Conservation (phyloP, 495 filamentous ascomycete species). For the Clavariopsis aquatica region DNA sequence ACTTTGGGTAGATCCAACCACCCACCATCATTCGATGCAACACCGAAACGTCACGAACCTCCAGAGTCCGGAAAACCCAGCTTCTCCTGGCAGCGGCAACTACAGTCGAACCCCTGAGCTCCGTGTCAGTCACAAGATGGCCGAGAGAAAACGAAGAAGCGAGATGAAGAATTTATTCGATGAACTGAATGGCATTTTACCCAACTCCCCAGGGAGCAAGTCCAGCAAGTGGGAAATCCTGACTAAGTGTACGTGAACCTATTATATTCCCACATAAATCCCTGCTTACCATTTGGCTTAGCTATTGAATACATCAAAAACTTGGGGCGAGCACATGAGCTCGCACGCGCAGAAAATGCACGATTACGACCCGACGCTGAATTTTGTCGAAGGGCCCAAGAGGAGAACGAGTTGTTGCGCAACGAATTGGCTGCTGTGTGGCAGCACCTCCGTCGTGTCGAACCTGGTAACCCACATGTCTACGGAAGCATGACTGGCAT, state of each 20-base stretch:
- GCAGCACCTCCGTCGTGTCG: conserved; percentile 38
- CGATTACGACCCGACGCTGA: conserved; percentile 36
- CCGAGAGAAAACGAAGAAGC: conserved; percentile 90
- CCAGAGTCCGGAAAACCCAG: conserved; percentile 31
- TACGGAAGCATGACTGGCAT: conserved; percentile 35
- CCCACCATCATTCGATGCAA: conserved; percentile 50
- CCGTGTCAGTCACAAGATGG: conserved; percentile 92
- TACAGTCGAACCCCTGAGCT: conserved; percentile 95
- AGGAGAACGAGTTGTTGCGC: conserved; percentile 36
- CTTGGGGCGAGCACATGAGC: conserved; percentile 24
- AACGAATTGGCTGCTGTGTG: conserved; percentile 34
- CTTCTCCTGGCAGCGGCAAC: conserved; percentile 41
- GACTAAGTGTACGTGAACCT: conserved; percentile 70
- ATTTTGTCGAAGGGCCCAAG: conserved; percentile 26
- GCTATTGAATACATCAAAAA: conserved; percentile 41
- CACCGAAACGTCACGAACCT: conserved; percentile 43
- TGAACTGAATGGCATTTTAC: conserved; percentile 74
- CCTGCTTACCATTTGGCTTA: too few relatives aligned
- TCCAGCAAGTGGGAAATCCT: conserved; percentile 99
- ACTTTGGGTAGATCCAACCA: conserved; percentile 40
- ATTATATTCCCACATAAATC: neutral
- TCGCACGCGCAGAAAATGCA: conserved; percentile 26
- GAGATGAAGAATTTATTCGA: conserved; percentile 99
- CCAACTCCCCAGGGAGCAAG: conserved; percentile 84
- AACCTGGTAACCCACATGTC: conserved; percentile 35